phyloP scores from a whole-genome alignment of 2,329 filamentous ascomycete genomes.

The Orbilia blumenaviensis region DNA sequence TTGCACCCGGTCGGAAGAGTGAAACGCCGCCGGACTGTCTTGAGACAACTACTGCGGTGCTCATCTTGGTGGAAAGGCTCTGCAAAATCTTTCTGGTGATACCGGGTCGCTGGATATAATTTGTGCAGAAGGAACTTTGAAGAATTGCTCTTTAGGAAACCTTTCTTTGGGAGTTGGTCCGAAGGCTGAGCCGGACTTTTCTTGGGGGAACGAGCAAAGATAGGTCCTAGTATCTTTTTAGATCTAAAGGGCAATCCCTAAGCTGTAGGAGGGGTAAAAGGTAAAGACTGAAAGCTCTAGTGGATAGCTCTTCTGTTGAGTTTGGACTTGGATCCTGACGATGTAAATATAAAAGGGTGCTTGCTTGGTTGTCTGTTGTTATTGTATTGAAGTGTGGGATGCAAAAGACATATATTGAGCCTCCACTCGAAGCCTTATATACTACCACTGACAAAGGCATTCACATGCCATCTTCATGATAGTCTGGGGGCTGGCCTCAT shows the following conservation, averaged over 20 bases:
- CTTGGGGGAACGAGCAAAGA: not conserved
- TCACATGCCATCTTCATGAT: too few relatives aligned
- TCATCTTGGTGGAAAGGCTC: not conserved
- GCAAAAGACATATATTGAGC: not conserved
- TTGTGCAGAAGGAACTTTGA: not conserved
- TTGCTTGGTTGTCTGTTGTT: not conserved
- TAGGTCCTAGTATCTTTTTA: slow-evolving; percentile 12
- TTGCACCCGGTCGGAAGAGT: slow-evolving; percentile 32
- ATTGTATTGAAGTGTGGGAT: slow-evolving; percentile 1
- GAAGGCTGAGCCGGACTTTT: not conserved
- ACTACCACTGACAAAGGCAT: not conserved
- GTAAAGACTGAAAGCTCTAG: not conserved
- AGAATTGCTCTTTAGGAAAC: not conserved
- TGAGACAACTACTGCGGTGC: not conserved
- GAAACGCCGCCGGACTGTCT: not conserved
- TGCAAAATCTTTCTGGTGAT: not conserved
- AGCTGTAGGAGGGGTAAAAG: not conserved
- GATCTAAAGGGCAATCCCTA: not conserved
- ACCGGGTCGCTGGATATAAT: not conserved
- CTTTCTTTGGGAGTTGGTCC: not conserved
- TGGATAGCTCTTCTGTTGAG: not conserved
- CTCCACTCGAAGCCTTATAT: not conserved
- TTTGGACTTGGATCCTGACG: too few relatives aligned
- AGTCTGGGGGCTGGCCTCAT: too few relatives aligned
- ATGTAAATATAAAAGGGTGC: too few relatives aligned